Conservation (phyloP, 495 filamentous ascomycete genomes). For the Talaromyces adpressus region DNA sequence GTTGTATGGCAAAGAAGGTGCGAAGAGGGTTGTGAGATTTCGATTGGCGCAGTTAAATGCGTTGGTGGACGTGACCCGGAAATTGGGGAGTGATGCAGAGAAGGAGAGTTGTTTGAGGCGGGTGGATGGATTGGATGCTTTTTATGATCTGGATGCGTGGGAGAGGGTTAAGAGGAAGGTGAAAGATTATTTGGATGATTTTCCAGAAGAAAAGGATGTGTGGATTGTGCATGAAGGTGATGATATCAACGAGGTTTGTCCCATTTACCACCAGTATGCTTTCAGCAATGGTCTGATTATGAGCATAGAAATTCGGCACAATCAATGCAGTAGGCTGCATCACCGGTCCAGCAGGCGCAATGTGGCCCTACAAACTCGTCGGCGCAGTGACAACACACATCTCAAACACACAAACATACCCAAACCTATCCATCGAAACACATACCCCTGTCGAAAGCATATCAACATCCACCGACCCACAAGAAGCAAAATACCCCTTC, state of each 20-base stretch:
- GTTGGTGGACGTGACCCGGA: constrained; percentile 19
- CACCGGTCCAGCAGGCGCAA: constrained; percentile 26
- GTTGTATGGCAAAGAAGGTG: constrained; percentile 17
- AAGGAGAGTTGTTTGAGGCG: constrained; percentile 2
- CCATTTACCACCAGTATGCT: background rate
- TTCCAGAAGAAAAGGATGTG: constrained; percentile 24
- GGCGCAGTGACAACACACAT: constrained; percentile 16
- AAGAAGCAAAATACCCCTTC: constrained; percentile 16
- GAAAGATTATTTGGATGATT: constrained; percentile 18
- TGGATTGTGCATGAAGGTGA: constrained; percentile 16
- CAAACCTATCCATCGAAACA: constrained; percentile 30
- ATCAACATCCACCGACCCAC: background rate
- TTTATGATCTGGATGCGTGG: constrained; percentile 1
- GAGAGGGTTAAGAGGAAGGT: constrained; percentile 10
- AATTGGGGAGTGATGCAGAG: constrained; percentile 11
- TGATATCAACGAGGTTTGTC: constrained; percentile 21
- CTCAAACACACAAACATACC: constrained; percentile 14
- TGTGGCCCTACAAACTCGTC: constrained; percentile 41
- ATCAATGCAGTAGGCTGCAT: constrained; percentile 18
- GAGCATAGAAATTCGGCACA: constrained; percentile 4
- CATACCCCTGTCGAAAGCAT: constrained; percentile 21
- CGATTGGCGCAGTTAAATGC: constrained; percentile 21
- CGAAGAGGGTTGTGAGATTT: constrained; percentile 25
- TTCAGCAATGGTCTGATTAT: background rate
- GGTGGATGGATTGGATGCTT: constrained; percentile 7